Base-by-base conservation (phyloP, 768 basidiomycete species). In the Gyrodon lividus region DNA sequence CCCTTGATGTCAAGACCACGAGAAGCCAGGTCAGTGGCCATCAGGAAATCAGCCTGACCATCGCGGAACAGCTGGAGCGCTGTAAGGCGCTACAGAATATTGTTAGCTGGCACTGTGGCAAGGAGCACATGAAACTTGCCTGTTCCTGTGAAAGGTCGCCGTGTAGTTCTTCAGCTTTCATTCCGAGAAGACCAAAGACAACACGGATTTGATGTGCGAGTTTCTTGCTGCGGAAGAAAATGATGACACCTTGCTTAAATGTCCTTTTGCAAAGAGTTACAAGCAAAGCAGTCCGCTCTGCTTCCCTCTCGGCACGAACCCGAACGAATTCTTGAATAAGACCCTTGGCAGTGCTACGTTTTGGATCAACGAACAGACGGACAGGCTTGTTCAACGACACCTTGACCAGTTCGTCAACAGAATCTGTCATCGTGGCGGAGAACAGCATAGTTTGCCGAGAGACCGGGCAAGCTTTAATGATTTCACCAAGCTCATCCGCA, bases 361-460 rank as follows among this genome's bases (percentile, higher is more conserved):
- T 94, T 7, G 93, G 92, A 64, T 98, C 97, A 19, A 99, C 95
- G 67, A 98, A 98, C 28, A 98, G 77, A 39, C 95, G 81, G 8
- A 95, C 91, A 5, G 97, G 97, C 66, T 88, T 93, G 67, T 92
- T 88, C 43, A 98, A 73, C 12, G 91, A 92, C 79, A 98, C 87
- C 63, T 84, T 86, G 51, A 98, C 89, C 43, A 99, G 80, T 63
- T 94, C 87, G 60, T 97, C 92, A 8, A 98, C 89, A 1, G 89
- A 88, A 69, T 99, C 97, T 4, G 95, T 98, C 89, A 98, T 98
- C 1, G 97, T 99, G 2, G 97, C 97, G 1, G 94, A 97, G 72
- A 99, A 99, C 33, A 99, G 78, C 93, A 99, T 96, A 4, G 97
- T 98, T 67, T 98, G 97, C 33, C 97, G 82, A 22, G 88, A 87